Conservation (phyloP, 1,139 yeast genomes). For the Spencermartinsiella ligniputridi region DNA sequence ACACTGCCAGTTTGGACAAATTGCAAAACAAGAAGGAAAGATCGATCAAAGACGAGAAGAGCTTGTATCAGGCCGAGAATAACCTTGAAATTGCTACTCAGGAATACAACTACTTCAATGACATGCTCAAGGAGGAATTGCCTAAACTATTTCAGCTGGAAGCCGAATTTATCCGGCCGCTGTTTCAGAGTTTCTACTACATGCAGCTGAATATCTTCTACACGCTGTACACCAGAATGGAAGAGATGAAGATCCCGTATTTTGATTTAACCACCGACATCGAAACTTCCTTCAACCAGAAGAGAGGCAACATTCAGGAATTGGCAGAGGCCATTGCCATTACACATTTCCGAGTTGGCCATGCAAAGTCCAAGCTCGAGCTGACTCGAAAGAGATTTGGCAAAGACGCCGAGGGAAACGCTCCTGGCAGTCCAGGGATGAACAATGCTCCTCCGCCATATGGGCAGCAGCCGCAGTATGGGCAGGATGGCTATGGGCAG, state of each 20-base stretch:
- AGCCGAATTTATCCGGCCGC: constrained; percentile 85
- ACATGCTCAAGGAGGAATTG: constrained; percentile 83
- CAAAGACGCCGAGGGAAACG: constrained; percentile 39
- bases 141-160: constrained; percentile 85
- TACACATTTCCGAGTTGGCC: constrained; percentile 86
- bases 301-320: constrained; percentile 90
- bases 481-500: constrained; percentile 24
- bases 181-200: constrained; percentile 89
- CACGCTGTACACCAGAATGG: constrained; percentile 85
- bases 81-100: constrained; percentile 88
- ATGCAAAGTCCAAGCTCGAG: constrained; percentile 78
- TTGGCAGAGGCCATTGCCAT: constrained; percentile 80
- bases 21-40: constrained; percentile 78
- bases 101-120: constrained; percentile 93
- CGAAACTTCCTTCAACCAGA: constrained; percentile 67
- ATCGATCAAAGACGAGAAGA: constrained; percentile 85
- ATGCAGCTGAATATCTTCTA: constrained; percentile 97
- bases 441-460: constrained; percentile 24
- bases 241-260: constrained; percentile 94
- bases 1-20: constrained; percentile 61
- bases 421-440: constrained; percentile 32
- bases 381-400: constrained; percentile 75
- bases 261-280: constrained; percentile 83
- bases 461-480: constrained; percentile 19
- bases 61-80: constrained; percentile 80